Evolutionary conservation across 768 basidiomycete species (phyloP), one percentile per base, ranked within the genome.

Genomic region (Sistotremastrum niveocremeum): DNA sequence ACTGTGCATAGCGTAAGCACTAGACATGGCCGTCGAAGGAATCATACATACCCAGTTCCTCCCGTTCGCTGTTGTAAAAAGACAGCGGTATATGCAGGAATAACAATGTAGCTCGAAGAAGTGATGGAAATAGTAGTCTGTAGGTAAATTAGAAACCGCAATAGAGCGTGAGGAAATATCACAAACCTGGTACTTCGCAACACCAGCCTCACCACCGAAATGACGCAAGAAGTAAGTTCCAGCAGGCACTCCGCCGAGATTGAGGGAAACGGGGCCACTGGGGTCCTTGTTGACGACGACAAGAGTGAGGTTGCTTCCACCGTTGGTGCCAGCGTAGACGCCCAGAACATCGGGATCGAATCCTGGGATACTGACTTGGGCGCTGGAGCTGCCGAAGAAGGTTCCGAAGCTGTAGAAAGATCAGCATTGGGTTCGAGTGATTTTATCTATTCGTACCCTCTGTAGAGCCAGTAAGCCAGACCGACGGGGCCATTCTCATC

Each of bases 251-350:
- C 67, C 65, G 30, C 66, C 57, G 12, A 75, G 53, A 46, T 64
- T 59, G 42, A 72, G 64, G 7, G 63, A 54, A 44, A 73, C 57
- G 1, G 70, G 61, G 5, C 49, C 56, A 43, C 54, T 56, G 1
- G 68, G 64, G 51, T 73, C 66, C 57, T 76, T 76, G 67, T 74
- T 74, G 45, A 76, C 56, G 48, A 73, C 62, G 46, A 76, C 71
- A 20, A 73, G 52, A 2, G 70, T 62, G 33, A 69, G 57, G 39
- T 58, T 60, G 45, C 63, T 66, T 31, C 58, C 64, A 34, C 57
- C 51, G 41, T 69, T 64, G 12, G 66, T 66, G 34, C 62, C 66
- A 9, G 72, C 72, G 52, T 72, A 76, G 33, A 73, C 60, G 11
- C 72, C 69, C 37, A 68, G 62, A 5, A 60, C 59, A 52, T 72